phyloP scores from a whole-genome alignment of 495 filamentous ascomycete genomes.

The Jackrogersella minutella region DNA sequence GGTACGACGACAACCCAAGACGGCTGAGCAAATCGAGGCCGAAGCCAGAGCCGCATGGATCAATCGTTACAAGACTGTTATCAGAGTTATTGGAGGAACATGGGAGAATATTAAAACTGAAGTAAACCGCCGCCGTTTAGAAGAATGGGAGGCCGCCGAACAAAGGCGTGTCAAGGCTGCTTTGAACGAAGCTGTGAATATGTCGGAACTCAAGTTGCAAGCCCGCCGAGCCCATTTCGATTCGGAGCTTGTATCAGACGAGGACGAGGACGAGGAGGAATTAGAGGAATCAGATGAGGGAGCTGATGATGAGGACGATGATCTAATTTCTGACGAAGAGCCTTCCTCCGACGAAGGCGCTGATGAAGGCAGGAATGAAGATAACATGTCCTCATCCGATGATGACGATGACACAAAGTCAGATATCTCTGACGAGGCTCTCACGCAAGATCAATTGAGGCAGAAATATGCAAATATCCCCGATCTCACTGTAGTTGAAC shows the following conservation, averaged over 20 bases:
- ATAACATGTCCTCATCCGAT: slow-evolving; percentile 76
- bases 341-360: neutral
- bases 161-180: slow-evolving; percentile 81
- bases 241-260: slow-evolving; percentile 62
- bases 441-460: slow-evolving; percentile 81
- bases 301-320: slow-evolving; percentile 60
- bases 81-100: slow-evolving; percentile 72
- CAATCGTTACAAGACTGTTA: slow-evolving; percentile 69
- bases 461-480: slow-evolving; percentile 81
- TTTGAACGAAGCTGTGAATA: slow-evolving; percentile 82
- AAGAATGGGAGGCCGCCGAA: slow-evolving; percentile 85
- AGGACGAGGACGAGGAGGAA: slow-evolving; percentile 61
- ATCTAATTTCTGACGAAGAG: slow-evolving; percentile 69
- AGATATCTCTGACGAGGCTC: slow-evolving; percentile 70
- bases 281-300: slow-evolving; percentile 57
- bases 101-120: slow-evolving; percentile 83
- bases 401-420: slow-evolving; percentile 67
- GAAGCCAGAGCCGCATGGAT: slow-evolving; percentile 62
- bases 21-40: slow-evolving; percentile 70
- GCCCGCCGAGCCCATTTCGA: slow-evolving; percentile 56
- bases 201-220: slow-evolving; percentile 66
- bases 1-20: slow-evolving; percentile 72
- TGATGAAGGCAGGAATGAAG: slow-evolving; percentile 58
- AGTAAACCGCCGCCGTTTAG: slow-evolving; percentile 74
- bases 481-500: slow-evolving; percentile 32